phyloP scores from a whole-genome alignment of 1,284 basidiomycete species.

The Cutaneotrichosporon cutaneum region DNA sequence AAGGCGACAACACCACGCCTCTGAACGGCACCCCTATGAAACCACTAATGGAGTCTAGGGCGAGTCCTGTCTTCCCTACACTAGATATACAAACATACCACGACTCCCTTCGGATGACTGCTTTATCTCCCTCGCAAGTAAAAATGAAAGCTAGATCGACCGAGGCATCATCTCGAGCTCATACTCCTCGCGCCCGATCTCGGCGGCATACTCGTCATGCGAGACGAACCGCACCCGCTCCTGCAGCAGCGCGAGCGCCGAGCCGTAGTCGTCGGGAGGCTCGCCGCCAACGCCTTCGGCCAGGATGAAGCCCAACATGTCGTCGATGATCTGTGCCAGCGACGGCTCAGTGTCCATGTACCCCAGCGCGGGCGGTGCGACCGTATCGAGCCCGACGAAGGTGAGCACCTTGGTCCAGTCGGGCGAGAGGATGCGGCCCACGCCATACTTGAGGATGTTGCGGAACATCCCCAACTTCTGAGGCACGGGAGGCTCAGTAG shows the following conservation, averaged over 20 bases:
- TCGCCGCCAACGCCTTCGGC: background rate
- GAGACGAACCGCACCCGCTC: constrained; percentile 5
- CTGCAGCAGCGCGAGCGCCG: background rate
- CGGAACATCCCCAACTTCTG: constrained; percentile 5
- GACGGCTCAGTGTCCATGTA: background rate
- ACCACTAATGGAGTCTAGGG: too few relatives aligned
- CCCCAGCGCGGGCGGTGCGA: background rate
- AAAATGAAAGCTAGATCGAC: background rate
- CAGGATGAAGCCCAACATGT: background rate
- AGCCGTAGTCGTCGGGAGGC: background rate
- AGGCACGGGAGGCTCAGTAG: background rate
- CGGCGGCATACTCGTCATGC: background rate
- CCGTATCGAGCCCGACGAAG: background rate
- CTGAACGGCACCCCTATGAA: too few relatives aligned
- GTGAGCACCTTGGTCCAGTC: constrained; percentile 1
- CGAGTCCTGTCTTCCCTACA: too few relatives aligned
- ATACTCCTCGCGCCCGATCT: background rate
- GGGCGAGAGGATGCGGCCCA: background rate
- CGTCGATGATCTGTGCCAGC: background rate
- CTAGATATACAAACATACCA: too few relatives aligned
- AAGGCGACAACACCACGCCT: too few relatives aligned
- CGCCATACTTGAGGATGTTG: constrained; percentile 4
- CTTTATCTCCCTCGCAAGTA: too few relatives aligned
- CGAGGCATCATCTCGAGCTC: background rate
- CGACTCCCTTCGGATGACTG: too few relatives aligned